Conservation (phyloP, 1,139 yeast genomes). For the Sugiyamaella xylanicola region DNA sequence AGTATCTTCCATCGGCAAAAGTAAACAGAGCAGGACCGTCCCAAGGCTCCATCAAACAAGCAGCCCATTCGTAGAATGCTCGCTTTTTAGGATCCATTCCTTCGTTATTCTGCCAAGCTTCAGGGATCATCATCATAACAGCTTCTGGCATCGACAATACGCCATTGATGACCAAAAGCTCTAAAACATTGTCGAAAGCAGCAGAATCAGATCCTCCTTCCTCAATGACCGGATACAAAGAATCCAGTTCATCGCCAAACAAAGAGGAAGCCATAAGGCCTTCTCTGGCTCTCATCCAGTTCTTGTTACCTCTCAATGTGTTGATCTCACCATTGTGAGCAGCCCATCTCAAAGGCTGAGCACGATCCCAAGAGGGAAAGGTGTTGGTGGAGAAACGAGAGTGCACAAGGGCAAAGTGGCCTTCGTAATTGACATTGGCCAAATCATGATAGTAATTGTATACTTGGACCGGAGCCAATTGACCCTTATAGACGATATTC, state of each 20-base stretch:
- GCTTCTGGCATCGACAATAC: constrained; percentile 94
- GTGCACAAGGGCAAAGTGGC: constrained; percentile 94
- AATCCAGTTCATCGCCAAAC: constrained; percentile 90
- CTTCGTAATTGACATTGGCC: constrained; percentile 88
- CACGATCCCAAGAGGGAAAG: constrained; percentile 99
- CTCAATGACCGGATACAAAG: constrained; percentile 90
- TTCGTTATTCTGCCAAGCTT: constrained; percentile 93
- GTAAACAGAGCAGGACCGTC: constrained; percentile 98
- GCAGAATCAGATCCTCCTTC: constrained; percentile 99
- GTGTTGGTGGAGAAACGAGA: constrained; percentile 98
- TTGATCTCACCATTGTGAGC: constrained; percentile 99
- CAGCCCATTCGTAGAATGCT: constrained; percentile 99
- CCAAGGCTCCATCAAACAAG: constrained; percentile 99
- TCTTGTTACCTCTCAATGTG: constrained; percentile 94
- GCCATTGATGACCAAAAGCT: constrained; percentile 87
- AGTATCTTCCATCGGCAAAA: constrained; percentile 95
- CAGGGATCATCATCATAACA: constrained; percentile 95
- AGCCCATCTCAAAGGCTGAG: constrained; percentile 95
- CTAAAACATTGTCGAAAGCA: constrained; percentile 94
- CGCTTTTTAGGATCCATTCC: constrained; percentile 86
- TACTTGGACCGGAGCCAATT: constrained; percentile 94
- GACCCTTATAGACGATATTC: constrained; percentile 96
- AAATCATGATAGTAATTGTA: constrained; percentile 93
- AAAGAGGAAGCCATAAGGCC: constrained; percentile 89
- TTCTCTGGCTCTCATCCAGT: constrained; percentile 99